Percentiles rank a stretch among this genome's conserved stretches.
phyloP scores from a whole-genome alignment of 2,329 filamentous ascomycete species.

The Sarocladium strictum region DNA sequence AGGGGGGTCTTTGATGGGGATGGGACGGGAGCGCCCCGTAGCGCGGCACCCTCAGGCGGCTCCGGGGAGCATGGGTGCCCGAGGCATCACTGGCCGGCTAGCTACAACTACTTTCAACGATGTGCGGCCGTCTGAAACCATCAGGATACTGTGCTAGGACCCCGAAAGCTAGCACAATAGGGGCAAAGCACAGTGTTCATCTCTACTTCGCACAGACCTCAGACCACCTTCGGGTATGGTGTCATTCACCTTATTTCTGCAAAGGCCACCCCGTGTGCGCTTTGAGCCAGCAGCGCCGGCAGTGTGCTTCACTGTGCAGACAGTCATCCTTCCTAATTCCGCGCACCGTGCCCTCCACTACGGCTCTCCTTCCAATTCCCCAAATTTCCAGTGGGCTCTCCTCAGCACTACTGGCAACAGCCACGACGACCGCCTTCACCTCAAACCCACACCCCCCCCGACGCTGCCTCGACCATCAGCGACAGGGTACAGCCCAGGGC shows the following conservation, averaged over 20 bases:
- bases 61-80: not conserved
- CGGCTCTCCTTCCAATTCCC: not conserved
- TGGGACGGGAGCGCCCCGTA: slow-evolving; percentile 7
- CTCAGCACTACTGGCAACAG: not conserved
- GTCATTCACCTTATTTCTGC: not conserved
- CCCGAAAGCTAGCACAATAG: no score
- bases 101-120: not conserved
- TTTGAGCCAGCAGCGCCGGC: not conserved
- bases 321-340: not conserved
- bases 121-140: not conserved
- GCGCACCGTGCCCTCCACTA: not conserved
- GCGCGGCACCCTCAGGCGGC: slow-evolving; percentile 3
- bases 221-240: not conserved
- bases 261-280: not conserved
- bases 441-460: not conserved
- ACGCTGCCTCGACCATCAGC: not conserved
- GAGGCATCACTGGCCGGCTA: not conserved
- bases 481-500: slow-evolving; percentile 12
- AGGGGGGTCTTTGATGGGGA: not conserved
- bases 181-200: slow-evolving; percentile 27
- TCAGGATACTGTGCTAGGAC: not conserved
- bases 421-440: not conserved
- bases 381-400: slow-evolving; percentile 2
- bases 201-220: not conserved
- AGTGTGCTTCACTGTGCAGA: not conserved